Evolutionary conservation across 495 filamentous ascomycete species (phyloP).

Genomic region (Aspergillus olivimuriae): DNA sequence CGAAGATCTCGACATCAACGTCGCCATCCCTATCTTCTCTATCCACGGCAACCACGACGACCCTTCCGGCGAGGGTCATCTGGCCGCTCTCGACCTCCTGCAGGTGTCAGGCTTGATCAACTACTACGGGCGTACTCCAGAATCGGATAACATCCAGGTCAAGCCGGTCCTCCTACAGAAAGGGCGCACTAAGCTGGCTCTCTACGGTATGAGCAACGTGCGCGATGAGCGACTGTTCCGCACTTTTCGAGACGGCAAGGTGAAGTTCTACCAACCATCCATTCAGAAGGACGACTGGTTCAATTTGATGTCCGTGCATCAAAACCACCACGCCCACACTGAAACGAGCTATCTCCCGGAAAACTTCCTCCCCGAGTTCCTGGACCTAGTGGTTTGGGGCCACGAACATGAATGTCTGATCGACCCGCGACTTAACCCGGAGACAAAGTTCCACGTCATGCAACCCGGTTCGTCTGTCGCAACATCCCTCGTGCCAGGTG

Average conservation of each 20-base stretch:
- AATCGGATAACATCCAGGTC: slow-evolving; percentile 85
- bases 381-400: slow-evolving; percentile 92
- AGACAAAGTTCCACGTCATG: slow-evolving; percentile 91
- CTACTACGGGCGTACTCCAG: slow-evolving; percentile 88
- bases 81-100: slow-evolving; percentile 83
- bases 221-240: slow-evolving; percentile 90
- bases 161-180: slow-evolving; percentile 94
- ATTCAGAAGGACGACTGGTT: slow-evolving; percentile 90
- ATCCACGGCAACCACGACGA: slow-evolving; percentile 99
- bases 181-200: slow-evolving; percentile 83
- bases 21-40: slow-evolving; percentile 95
- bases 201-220: slow-evolving; percentile 96
- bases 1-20: slow-evolving; percentile 94
- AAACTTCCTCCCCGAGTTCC: slow-evolving; percentile 84
- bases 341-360: slow-evolving; percentile 89
- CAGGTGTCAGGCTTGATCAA: slow-evolving; percentile 89
- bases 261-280: slow-evolving; percentile 83
- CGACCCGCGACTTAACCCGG: slow-evolving; percentile 71
- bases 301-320: slow-evolving; percentile 91
- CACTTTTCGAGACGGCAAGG: slow-evolving; percentile 87
- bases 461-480: slow-evolving; percentile 95
- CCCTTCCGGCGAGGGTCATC: slow-evolving; percentile 85
- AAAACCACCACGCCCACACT: slow-evolving; percentile 90
- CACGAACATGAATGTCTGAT: slow-evolving; percentile 98
- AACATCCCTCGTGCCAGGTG: slow-evolving; percentile 83